Evolutionary conservation across 2,329 filamentous ascomycete genomes (phyloP), one percentile per base, ranked within the genome.

Genomic region (Cercospora janseana): DNA sequence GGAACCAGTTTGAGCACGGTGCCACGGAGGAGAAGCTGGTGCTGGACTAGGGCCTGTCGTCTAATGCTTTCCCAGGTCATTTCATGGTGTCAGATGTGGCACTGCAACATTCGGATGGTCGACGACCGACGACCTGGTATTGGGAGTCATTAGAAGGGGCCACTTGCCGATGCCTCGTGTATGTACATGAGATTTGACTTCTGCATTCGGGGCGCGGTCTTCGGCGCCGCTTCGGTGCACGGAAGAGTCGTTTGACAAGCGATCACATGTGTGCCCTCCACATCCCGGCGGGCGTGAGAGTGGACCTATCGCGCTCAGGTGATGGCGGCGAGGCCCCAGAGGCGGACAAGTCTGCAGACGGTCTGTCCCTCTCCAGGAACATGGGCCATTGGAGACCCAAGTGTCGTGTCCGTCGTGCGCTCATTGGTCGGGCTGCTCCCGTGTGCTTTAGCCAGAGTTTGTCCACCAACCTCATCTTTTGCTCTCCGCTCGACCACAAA

Each of bases 11-110:
- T 12, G 23, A 27, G 5, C 32, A 52, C 41, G 38, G 49, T 13
- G 32, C 23, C 27, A 15, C 31, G 27, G n/a, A 20, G 8, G 26
- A 24, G 12, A 31, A 49, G 38, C 31, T 52, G 31, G 50, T 48
- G 27, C 42, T 51, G 13, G 49, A 46, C 32, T 42, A 24, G 42
- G 18, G 26, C 35, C 13, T n/a, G 27, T 29, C 8, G 27, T 8
- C 27, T 29, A 7, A n/a, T 29, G 27, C 7, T 29, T 7, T 8
- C n/a, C 27, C 8, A 8, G 27, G 27, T 29, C 27, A 29, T 29
- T 29, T 29, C 27, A 29, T 29, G n/a, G n/a, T n/a, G n/a, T 24
- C 20, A 24, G 35, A 23, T 38, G 4, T 13, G n/a, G n/a, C n/a
- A n/a, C n/a, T n/a, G n/a, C n/a, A n/a, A n/a, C n/a, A n/a, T n/a